Conservation (phyloP, 192 early-diverging fungal species). For the Obelidium mucronatum region DNA sequence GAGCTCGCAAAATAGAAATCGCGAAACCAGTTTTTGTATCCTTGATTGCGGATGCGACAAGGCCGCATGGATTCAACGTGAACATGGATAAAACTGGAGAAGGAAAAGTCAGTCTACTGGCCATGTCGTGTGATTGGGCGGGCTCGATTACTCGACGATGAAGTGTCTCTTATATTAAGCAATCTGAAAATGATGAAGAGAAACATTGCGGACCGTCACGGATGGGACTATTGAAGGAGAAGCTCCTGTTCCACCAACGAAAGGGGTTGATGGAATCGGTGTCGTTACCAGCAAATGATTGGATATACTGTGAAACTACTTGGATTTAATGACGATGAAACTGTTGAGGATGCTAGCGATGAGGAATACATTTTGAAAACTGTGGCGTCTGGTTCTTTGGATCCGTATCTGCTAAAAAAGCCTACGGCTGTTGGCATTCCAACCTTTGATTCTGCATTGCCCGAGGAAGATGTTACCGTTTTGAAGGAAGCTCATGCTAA, state of each 20-base stretch:
- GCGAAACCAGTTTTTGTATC: conserved; percentile 20
- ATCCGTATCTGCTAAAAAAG: conserved; percentile 10
- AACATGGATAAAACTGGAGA: conserved; percentile 1
- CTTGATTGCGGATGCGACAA: background rate
- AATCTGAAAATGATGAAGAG: background rate
- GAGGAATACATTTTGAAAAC: background rate
- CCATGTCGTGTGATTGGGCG: conserved; percentile 8
- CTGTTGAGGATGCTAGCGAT: background rate
- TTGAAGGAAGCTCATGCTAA: background rate
- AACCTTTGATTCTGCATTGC: background rate
- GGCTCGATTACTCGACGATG: background rate
- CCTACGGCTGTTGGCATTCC: too few species aligned
- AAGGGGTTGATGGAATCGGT: background rate
- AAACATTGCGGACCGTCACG: background rate
- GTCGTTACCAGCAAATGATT: background rate
- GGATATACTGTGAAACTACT: conserved; percentile 6
- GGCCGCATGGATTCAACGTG: conserved; percentile 1
- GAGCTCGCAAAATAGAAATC: background rate
- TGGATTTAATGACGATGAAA: conserved; percentile 15
- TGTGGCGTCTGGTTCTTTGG: conserved; percentile 11
- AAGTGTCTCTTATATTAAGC: background rate
- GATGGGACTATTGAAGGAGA: background rate
- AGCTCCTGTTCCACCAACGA: too few species aligned
- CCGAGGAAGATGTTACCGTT: background rate
- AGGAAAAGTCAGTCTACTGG: conserved; percentile 21